phyloP scores from a whole-genome alignment of 2,329 filamentous ascomycete genomes.

The Phyllosticta ampelicida region DNA sequence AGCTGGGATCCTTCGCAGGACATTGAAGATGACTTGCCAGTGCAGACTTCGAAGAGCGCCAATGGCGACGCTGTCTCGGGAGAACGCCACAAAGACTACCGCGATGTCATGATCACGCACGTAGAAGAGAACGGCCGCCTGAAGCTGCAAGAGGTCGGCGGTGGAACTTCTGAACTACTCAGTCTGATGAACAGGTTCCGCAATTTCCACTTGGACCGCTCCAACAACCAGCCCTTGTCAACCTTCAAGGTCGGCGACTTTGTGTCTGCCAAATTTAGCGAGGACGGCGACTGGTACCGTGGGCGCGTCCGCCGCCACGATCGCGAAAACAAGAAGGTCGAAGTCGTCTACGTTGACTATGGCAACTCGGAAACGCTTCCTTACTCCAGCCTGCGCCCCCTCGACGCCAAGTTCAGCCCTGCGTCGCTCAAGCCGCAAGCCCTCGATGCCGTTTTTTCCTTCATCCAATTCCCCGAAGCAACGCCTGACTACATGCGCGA shows the following conservation, averaged over 20 bases:
- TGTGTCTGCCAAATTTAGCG: slow-evolving; percentile 82
- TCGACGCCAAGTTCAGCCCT: slow-evolving; percentile 69
- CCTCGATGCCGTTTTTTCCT: slow-evolving; percentile 73
- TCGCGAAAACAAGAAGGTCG: slow-evolving; percentile 71
- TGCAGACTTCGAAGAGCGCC: slow-evolving; percentile 34
- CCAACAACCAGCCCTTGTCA: slow-evolving; percentile 63
- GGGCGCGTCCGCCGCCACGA: slow-evolving; percentile 87
- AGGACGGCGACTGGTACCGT: slow-evolving; percentile 89
- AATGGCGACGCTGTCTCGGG: slow-evolving; percentile 44
- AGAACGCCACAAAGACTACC: slow-evolving; percentile 74
- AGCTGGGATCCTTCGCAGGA: slow-evolving; percentile 90
- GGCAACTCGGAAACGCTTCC: slow-evolving; percentile 85
- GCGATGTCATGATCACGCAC: slow-evolving; percentile 85
- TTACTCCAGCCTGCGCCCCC: slow-evolving; percentile 73
- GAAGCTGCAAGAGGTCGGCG: slow-evolving; percentile 84
- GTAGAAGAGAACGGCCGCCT: slow-evolving; percentile 65
- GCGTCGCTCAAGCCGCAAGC: slow-evolving; percentile 74
- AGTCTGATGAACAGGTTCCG: slow-evolving; percentile 85
- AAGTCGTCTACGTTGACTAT: slow-evolving; percentile 92
- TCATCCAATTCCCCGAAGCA: slow-evolving; percentile 74
- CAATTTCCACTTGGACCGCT: slow-evolving; percentile 75
- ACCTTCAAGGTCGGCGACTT: slow-evolving; percentile 85
- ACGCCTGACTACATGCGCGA: slow-evolving; percentile 66
- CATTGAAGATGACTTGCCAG: slow-evolving; percentile 43
- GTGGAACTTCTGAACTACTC: slow-evolving; percentile 74